Evolutionary conservation across 2,329 filamentous ascomycete species (phyloP).

Genomic region (Xylariales sp.): DNA sequence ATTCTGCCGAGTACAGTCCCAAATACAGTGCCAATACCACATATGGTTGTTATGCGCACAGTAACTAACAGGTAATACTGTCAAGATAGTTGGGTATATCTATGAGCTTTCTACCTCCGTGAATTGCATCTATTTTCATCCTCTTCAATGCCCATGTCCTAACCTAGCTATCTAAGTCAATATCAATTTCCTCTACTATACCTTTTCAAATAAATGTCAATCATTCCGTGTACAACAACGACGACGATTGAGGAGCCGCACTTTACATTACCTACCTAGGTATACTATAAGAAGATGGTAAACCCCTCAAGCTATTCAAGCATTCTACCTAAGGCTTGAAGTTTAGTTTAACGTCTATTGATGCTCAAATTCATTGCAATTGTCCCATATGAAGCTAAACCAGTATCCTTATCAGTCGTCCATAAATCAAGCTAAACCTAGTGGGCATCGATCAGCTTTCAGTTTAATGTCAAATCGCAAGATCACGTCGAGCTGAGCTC

Average conservation of each 20-base stretch:
- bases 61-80: neutral
- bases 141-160: neutral
- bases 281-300: neutral
- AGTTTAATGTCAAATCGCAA: too few species aligned
- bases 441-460: neutral
- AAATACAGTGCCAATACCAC: neutral
- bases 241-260: neutral
- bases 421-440: neutral
- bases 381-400: neutral
- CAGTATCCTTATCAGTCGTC: too few species aligned
- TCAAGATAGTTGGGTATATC: too few species aligned
- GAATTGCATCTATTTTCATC: neutral
- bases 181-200: neutral
- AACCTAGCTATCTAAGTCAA: neutral
- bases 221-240: neutral
- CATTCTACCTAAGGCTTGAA: neutral
- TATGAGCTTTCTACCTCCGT: too few species aligned
- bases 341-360: neutral
- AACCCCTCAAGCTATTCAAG: neutral
- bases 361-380: neutral
- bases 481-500: neutral
- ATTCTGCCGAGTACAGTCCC: too few species aligned
- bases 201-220: neutral
- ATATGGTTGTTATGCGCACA: conserved; percentile 3
- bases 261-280: neutral